Evolutionary conservation across 192 early-diverging fungal genomes (phyloP).

Genomic region (Dissophora globulifera): DNA sequence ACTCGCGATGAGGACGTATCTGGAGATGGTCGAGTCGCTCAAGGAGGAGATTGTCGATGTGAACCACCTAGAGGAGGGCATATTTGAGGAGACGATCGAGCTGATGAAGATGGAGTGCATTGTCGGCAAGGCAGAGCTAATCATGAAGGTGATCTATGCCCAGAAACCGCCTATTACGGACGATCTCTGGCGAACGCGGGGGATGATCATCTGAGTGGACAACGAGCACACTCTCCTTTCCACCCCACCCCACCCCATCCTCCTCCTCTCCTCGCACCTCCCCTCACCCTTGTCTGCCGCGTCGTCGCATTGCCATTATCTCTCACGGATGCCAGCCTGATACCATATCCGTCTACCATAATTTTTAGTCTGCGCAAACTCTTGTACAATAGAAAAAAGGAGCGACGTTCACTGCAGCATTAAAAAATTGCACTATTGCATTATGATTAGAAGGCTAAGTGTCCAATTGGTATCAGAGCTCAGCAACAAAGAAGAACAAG

Average conservation of each 20-base stretch:
- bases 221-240: too few relatives aligned
- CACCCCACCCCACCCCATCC: too few relatives aligned
- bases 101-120: conserved; percentile 44
- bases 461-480: background rate
- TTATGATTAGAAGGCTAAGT: too few relatives aligned
- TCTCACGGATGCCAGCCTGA: too few relatives aligned
- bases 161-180: conserved; percentile 50
- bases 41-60: conserved; percentile 46
- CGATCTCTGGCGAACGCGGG: conserved; percentile 36
- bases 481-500: background rate
- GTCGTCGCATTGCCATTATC: too few relatives aligned
- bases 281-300: too few relatives aligned
- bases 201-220: too few relatives aligned
- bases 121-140: conserved; percentile 30
- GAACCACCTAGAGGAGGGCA: conserved; percentile 37
- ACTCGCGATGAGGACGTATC: conserved; percentile 41
- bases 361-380: background rate
- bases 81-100: conserved; percentile 47
- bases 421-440: too few relatives aligned
- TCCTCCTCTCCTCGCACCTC: too few relatives aligned
- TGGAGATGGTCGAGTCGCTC: conserved; percentile 46
- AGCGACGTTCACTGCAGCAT: background rate
- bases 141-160: conserved; percentile 49
- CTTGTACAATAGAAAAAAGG: background rate
- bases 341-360: too few relatives aligned